Evolutionary conservation across 2,329 filamentous ascomycete species (phyloP).

Genomic region (Aureobasidium melanogenum): DNA sequence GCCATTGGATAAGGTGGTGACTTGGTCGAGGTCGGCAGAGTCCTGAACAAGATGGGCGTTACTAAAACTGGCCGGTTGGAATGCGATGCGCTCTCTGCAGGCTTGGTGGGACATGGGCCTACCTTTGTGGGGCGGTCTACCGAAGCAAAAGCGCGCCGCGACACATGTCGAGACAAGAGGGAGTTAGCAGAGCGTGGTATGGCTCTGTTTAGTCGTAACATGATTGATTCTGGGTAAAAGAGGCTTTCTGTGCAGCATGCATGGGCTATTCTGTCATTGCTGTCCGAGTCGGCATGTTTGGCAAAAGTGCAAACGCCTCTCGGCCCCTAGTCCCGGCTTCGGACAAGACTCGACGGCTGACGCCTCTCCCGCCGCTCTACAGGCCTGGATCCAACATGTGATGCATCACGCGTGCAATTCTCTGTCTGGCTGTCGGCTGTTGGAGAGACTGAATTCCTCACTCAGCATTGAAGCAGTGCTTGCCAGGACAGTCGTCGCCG

Average conservation of each 20-base stretch:
- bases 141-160: slow-evolving; percentile 3
- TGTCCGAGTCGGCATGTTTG: neutral
- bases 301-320: neutral
- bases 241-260: neutral
- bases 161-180: neutral
- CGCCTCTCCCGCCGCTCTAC: neutral
- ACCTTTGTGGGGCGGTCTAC: neutral
- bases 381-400: neutral
- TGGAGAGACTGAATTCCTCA: neutral
- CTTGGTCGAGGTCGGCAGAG: slow-evolving; percentile 74
- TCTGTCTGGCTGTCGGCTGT: neutral
- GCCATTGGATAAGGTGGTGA: slow-evolving; percentile 86
- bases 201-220: slow-evolving; percentile 4
- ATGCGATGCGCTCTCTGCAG: neutral
- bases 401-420: neutral
- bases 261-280: neutral
- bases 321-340: neutral
- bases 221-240: neutral
- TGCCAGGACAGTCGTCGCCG: neutral
- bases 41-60: slow-evolving; percentile 44
- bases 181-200: neutral
- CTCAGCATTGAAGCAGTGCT: neutral
- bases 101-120: neutral
- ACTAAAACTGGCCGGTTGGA: slow-evolving; percentile 7
- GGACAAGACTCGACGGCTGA: neutral